Evolutionary conservation across 768 basidiomycete genomes (phyloP).

Genomic region (Rossbeevera mucosa): DNA sequence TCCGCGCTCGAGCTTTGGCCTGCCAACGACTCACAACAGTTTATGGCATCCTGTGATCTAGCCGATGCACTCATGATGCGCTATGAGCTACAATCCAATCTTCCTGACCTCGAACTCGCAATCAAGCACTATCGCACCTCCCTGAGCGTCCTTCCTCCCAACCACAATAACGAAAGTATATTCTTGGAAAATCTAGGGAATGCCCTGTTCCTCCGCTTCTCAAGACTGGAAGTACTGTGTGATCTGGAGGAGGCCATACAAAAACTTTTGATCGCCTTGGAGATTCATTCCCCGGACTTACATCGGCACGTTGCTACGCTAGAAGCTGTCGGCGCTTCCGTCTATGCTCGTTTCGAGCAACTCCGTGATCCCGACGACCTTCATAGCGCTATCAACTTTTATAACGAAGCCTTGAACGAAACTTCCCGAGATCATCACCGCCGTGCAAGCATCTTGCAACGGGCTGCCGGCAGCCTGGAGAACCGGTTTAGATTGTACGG

Average conservation of each 20-base stretch:
- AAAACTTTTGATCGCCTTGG: conserved; percentile 20
- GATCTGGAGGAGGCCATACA: conserved; percentile 29
- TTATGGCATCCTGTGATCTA: conserved; percentile 21
- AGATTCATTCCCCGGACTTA: conserved; percentile 12
- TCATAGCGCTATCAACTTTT: conserved; percentile 20
- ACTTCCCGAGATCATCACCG: conserved; percentile 15
- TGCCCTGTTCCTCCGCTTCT: conserved; percentile 24
- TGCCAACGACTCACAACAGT: conserved; percentile 11
- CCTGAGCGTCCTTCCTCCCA: conserved; percentile 14
- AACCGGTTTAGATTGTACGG: conserved; percentile 16
- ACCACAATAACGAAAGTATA: conserved; percentile 11
- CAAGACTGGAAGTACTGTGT: conserved; percentile 5
- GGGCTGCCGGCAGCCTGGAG: conserved; percentile 14
- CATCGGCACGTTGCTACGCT: conserved; percentile 15
- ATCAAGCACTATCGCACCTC: conserved; percentile 22
- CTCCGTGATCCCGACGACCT: conserved; percentile 21
- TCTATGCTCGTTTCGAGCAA: conserved; percentile 25
- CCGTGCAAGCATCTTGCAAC: conserved; percentile 13
- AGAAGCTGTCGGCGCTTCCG: conserved; percentile 20
- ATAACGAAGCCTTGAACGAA: conserved; percentile 24
- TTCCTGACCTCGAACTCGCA: conserved; percentile 28
- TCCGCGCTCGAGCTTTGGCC: conserved; percentile 18
- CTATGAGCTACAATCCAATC: conserved; percentile 20
- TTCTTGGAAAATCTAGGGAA: conserved; percentile 20
- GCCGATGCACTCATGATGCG: conserved; percentile 25